Conservation (phyloP, 2,329 filamentous ascomycete genomes). For the Penicillium sp. region DNA sequence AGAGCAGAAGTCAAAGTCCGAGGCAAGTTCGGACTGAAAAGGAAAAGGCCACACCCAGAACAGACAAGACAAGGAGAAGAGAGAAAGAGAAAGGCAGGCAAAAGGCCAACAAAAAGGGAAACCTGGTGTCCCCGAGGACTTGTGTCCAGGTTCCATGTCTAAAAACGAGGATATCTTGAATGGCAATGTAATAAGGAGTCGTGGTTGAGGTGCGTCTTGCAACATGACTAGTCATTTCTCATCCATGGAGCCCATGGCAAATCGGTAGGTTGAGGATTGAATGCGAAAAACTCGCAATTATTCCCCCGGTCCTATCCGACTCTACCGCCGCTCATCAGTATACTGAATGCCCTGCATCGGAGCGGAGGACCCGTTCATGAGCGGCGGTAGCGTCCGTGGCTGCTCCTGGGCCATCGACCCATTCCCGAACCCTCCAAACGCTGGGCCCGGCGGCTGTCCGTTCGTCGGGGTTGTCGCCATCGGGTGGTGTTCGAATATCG, state of each 20-base stretch:
- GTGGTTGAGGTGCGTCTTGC: slow-evolving; percentile 25
- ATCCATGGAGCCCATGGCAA: slow-evolving; percentile 22
- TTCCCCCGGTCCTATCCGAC: not conserved
- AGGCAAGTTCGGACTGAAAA: not conserved
- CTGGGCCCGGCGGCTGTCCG: slow-evolving; percentile 40
- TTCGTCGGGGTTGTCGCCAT: slow-evolving; percentile 44
- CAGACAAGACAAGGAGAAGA: slow-evolving; percentile 18
- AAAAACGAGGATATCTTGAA: slow-evolving; percentile 31
- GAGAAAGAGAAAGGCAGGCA: slow-evolving; percentile 20
- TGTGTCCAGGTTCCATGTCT: slow-evolving; percentile 20
- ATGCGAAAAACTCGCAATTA: not conserved
- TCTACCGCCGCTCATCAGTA: slow-evolving; percentile 54
- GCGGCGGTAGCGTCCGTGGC: slow-evolving; percentile 54
- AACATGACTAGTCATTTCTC: slow-evolving; percentile 37
- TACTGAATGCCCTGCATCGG: slow-evolving; percentile 60
- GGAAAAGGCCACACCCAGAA: slow-evolving; percentile 28
- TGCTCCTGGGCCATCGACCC: slow-evolving; percentile 47
- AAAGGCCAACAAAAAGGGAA: slow-evolving; percentile 15
- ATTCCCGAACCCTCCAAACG: slow-evolving; percentile 39
- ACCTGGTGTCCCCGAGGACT: slow-evolving; percentile 13
- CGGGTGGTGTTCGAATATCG: slow-evolving; percentile 46
- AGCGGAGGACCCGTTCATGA: slow-evolving; percentile 52
- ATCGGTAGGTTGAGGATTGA: not conserved
- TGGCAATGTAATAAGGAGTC: slow-evolving; percentile 27
- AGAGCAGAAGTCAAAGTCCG: not conserved